phyloP scores from a whole-genome alignment of 148 eudicot species.

The Fagopyrum tataricum region DNA sequence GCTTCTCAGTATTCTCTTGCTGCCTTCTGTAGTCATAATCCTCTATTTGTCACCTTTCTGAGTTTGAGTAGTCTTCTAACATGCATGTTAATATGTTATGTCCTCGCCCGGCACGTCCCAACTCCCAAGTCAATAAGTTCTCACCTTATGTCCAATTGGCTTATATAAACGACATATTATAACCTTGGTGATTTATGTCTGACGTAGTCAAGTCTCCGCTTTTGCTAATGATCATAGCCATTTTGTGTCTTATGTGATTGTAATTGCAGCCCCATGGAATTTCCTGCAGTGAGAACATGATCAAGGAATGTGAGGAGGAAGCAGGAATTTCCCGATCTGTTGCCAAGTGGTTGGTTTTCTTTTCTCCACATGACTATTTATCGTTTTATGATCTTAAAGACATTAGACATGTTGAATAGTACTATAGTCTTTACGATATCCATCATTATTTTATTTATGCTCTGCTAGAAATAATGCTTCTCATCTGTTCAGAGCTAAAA shows the following conservation, averaged over 20 bases:
- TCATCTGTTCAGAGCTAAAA: background rate
- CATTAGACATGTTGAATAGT: background rate
- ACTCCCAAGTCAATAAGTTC: background rate
- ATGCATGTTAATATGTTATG: background rate
- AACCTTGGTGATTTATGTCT: background rate
- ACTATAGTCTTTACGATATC: no score
- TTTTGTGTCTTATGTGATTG: background rate
- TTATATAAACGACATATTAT: background rate
- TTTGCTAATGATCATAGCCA: background rate
- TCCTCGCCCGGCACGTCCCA: background rate
- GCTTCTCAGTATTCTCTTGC: background rate
- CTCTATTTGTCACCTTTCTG: background rate
- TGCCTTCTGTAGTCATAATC: background rate
- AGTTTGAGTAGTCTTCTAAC: background rate
- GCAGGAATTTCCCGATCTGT: conserved; percentile 76
- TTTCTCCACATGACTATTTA: background rate
- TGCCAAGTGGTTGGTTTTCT: conserved; percentile 41
- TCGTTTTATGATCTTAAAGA: background rate
- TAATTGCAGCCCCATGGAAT: conserved; percentile 75
- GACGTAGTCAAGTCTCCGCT: background rate
- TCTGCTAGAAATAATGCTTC: background rate
- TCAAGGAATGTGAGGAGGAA: conserved; percentile 95
- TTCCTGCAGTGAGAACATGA: conserved; percentile 67
- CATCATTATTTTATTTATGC: background rate
- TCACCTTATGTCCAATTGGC: background rate